Conservation (phyloP, 1,139 yeast genomes). For the Meyerozyma athensensis region DNA sequence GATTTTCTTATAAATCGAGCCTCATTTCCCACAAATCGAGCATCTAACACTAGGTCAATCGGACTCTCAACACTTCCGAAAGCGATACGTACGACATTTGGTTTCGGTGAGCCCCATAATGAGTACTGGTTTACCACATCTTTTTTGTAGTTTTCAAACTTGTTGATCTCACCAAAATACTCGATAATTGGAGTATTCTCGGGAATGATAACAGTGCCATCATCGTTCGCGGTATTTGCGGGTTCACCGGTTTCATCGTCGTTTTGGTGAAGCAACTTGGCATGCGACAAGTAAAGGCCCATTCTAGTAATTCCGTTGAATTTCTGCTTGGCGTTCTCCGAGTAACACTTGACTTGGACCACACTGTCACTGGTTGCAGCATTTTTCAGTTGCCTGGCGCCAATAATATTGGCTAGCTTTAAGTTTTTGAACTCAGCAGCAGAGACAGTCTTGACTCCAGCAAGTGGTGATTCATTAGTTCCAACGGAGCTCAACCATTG, state of each 20-base stretch:
- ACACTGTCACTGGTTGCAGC: conserved; percentile 3
- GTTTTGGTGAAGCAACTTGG: conserved; percentile 14
- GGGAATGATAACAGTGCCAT: conserved; percentile 21
- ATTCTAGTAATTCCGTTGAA: conserved; percentile 71
- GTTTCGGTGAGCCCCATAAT: conserved; percentile 81
- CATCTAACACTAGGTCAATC: conserved; percentile 64
- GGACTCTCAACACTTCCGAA: conserved; percentile 17
- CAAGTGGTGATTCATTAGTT: conserved; percentile 5
- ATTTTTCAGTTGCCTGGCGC: conserved; percentile 12
- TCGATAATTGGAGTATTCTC: conserved; percentile 56
- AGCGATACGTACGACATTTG: conserved; percentile 54
- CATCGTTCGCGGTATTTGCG: neutral
- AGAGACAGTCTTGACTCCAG: conserved; percentile 21
- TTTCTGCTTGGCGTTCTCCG: conserved; percentile 55
- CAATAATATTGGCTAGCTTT: conserved; percentile 28
- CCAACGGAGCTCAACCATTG: conserved; percentile 23
- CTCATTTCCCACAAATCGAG: conserved; percentile 73
- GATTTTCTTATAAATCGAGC: conserved; percentile 73
- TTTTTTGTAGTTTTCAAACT: conserved; percentile 54
- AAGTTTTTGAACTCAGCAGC: conserved; percentile 24
- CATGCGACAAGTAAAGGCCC: conserved; percentile 52
- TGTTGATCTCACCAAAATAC: conserved; percentile 68
- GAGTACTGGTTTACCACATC: conserved; percentile 75
- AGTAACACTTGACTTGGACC: conserved; percentile 41
- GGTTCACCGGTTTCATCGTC: conserved; percentile 11